Evolutionary conservation across 768 basidiomycete genomes (phyloP).

Genomic region (Mycena galopus): DNA sequence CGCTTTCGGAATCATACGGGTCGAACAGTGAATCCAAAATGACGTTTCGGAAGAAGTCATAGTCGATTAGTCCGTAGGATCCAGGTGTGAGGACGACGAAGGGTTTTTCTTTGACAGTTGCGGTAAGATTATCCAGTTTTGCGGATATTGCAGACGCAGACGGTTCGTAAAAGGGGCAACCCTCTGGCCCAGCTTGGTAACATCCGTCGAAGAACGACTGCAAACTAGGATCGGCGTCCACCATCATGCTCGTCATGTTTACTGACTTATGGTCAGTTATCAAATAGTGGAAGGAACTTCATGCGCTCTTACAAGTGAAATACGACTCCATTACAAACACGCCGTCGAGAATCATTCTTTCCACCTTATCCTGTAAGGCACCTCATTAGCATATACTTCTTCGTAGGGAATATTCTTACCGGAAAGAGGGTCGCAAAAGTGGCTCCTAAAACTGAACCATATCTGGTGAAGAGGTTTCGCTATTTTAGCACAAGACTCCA

Average conservation of each 20-base stretch:
- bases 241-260: slow-evolving; percentile 35
- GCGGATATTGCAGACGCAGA: slow-evolving; percentile 30
- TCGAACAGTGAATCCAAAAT: slow-evolving; percentile 39
- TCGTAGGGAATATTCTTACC: no score
- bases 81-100: slow-evolving; percentile 31
- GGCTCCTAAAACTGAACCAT: no score
- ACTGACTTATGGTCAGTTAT: not conserved
- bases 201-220: slow-evolving; percentile 40
- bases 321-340: not conserved
- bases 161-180: slow-evolving; percentile 41
- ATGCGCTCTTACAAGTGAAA: not conserved
- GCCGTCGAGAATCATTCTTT: not conserved
- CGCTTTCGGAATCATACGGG: slow-evolving; percentile 27
- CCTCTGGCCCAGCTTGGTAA: slow-evolving; percentile 33
- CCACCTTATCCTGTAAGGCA: no score
- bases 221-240: slow-evolving; percentile 36
- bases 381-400: no score
- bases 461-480: no score
- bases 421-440: no score
- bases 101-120: slow-evolving; percentile 32
- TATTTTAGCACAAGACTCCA: not conserved
- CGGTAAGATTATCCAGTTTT: slow-evolving; percentile 32
- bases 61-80: slow-evolving; percentile 41
- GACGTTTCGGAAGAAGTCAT: slow-evolving; percentile 27
- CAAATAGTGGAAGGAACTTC: no score